These are phyloP conservation scores for Dendrobium huoshanense DNA, from an alignment of 106 monocot genomes.

Conservation along the genomic window DNA sequence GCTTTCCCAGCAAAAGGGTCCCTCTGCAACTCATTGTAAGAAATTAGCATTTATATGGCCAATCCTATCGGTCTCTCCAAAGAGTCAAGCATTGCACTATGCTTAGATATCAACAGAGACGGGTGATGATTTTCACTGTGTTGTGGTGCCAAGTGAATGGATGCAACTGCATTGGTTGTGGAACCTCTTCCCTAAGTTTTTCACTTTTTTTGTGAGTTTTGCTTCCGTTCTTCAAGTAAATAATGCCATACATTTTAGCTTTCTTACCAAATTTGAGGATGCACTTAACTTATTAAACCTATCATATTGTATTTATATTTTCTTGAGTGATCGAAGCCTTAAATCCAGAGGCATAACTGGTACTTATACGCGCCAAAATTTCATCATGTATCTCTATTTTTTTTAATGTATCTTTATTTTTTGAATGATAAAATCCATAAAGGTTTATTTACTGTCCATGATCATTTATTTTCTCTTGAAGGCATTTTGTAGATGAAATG, in stretches of 20 bases:
- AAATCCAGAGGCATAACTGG: background rate
- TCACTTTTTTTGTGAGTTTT: background rate
- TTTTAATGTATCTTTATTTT: background rate
- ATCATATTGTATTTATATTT: background rate
- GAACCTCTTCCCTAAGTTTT: background rate
- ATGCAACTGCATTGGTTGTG: too few species aligned
- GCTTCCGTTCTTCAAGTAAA: background rate
- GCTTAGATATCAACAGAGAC: too few species aligned
- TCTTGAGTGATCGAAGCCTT: background rate
- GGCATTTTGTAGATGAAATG: background rate
- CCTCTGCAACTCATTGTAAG: too few species aligned
- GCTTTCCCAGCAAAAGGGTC: too few species aligned
- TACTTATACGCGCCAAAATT: background rate
- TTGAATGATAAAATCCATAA: too few species aligned
- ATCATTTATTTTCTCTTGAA: too few species aligned
- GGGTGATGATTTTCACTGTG: background rate
- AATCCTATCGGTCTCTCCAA: too few species aligned
- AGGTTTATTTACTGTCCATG: too few species aligned
- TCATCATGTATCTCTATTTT: background rate
- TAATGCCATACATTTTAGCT: background rate
- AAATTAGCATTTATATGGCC: too few species aligned
- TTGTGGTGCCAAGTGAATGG: background rate
- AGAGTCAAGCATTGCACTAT: too few species aligned
- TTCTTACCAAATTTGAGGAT: background rate
- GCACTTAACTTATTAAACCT: background rate